Evolutionary conservation across 2,329 filamentous ascomycete species (phyloP).

Genomic region (Exophiala dermatitidis): DNA sequence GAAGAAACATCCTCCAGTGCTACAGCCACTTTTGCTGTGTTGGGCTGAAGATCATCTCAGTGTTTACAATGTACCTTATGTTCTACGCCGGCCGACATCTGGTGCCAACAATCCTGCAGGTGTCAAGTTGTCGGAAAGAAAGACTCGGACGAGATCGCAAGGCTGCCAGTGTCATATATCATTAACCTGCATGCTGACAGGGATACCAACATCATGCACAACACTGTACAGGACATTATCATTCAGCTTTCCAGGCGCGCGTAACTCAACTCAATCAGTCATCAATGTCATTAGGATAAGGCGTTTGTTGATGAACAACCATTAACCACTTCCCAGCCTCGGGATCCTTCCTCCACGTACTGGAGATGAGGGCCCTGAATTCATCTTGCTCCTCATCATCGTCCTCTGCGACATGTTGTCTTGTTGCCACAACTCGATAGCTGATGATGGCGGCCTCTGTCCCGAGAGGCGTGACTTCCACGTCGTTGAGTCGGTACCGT

Average conservation of each 20-base stretch:
- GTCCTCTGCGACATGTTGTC: constrained; percentile 19
- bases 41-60: background rate
- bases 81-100: no score
- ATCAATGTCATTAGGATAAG: constrained; percentile 19
- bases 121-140: background rate
- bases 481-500: constrained; percentile 21
- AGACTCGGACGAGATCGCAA: background rate
- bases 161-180: background rate
- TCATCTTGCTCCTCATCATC: constrained; percentile 17
- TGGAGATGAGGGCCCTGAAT: constrained; percentile 25
- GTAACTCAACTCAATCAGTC: background rate
- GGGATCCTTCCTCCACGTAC: constrained; percentile 24
- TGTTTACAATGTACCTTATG: no score
- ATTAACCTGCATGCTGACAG: background rate
- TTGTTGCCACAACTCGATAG: constrained; percentile 23
- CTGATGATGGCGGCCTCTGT: constrained; percentile 23
- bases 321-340: constrained; percentile 23
- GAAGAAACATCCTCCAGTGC: background rate
- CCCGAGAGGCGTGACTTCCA: constrained; percentile 21
- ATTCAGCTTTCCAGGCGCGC: no score
- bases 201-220: background rate
- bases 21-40: background rate
- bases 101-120: no score
- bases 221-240: background rate
- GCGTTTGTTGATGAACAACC: constrained; percentile 27